Conservation (phyloP, 73 alveolate species). For the Uronychia setigera region DNA sequence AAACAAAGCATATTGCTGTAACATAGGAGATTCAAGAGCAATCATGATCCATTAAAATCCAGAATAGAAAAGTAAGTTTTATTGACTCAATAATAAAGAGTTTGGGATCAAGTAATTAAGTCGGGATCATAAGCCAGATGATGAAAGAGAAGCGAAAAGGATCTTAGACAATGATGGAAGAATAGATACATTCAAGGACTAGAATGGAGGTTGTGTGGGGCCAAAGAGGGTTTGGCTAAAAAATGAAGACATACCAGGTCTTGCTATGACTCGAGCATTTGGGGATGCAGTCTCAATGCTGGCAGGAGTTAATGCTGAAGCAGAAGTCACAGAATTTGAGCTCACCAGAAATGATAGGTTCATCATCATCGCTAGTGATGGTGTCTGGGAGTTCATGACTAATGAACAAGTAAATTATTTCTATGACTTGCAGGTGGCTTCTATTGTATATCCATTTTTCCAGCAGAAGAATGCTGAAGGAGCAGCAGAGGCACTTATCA, state of each 20-base stretch:
- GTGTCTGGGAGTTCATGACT: conserved; percentile 13
- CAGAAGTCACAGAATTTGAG: conserved; percentile 15
- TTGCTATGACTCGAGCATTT: conserved; percentile 73
- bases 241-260: conserved; percentile 52
- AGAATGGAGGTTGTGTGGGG: conserved; percentile 43
- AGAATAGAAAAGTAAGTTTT: not conserved
- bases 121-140: conserved; percentile 92
- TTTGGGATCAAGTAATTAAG: conserved; percentile 14
- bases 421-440: conserved; percentile 13
- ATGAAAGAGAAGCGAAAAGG: conserved; percentile 84
- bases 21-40: conserved; percentile 90
- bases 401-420: not conserved
- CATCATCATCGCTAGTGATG: conserved; percentile 8
- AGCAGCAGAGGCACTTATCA: conserved; percentile 19
- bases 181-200: conserved; percentile 85
- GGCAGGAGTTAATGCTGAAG: conserved; percentile 60
- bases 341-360: not conserved
- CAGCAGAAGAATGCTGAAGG: conserved; percentile 50
- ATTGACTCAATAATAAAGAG: not conserved
- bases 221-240: conserved; percentile 61
- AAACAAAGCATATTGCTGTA: conserved; percentile 70
- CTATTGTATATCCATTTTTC: conserved; percentile 36
- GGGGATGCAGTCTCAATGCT: conserved; percentile 65
- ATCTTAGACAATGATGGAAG: conserved; percentile 87
- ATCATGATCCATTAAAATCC: conserved; percentile 29